Base-by-base conservation (phyloP, 331 rosid species). In the Quercus lobata region DNA sequence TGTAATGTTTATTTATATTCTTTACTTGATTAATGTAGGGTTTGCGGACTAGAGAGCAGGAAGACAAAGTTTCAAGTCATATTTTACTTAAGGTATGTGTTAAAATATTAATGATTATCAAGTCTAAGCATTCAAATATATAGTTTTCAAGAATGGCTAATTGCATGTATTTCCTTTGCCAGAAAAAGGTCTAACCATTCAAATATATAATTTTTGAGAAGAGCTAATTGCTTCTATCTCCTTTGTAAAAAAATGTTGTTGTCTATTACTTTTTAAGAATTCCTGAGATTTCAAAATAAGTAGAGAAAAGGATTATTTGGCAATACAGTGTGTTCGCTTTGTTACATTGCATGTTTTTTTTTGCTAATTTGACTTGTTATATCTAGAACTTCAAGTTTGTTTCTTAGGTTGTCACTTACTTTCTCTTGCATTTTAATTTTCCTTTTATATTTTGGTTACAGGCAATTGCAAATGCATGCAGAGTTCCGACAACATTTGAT, bases 391-490 rank as follows among this genome's bases (percentile, higher is more conserved):
- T 83, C 73, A 62, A 24, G 52, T 57, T 79, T 77, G 77, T 61
- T 81, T 80, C 79, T 74, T 76, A 46, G 19, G 30, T 27, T 25
- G 25, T 44, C 72, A 69, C 61, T 58, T 37, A 68, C 41, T 41
- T 81, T n/a, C 63, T 32, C 62, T 29, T 7, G 49, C 60, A 65
- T 70, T 56, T 84, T 73, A 76, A 69, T 30, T 76, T 32, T 11
- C 65, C 69, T 83, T 75, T 55, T 84, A 79, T 84, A 57, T 83
- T 86, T 69, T 91, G 84, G 78, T 86, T 87, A 75, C 85, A 91
- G 97, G 98, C 92, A 69, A 88, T 92, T 83, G 94, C 94, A 74
- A 82, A 87, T 70, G 94, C 93, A 52, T 92, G 97, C 88, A 87
- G 85, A 84, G 92, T 91, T 92, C 87, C 93, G 5, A 91, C 85